These are phyloP conservation scores for Podospora pseudoanserina DNA, from an alignment of 495 filamentous ascomycete species.

Conservation along the genomic window DNA sequence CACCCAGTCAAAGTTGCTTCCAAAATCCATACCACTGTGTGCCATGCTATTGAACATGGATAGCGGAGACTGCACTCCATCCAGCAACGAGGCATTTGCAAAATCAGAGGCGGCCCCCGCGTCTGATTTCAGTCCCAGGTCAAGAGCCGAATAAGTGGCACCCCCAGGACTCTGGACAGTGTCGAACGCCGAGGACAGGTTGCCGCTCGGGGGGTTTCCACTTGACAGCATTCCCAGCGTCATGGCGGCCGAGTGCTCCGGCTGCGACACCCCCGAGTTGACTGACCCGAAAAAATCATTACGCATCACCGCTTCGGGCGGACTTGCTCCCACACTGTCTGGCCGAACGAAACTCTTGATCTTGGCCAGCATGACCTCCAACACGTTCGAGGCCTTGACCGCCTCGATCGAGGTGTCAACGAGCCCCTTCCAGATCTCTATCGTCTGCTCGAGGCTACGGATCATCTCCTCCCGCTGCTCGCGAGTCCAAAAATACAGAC, in stretches of 20 bases:
- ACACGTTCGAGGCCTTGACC: constrained; percentile 72
- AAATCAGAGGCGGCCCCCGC: constrained; percentile 42
- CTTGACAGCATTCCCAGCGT: constrained; percentile 74
- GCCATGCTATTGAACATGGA: constrained; percentile 48
- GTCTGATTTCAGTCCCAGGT: constrained; percentile 29
- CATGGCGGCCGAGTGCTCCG: constrained; percentile 72
- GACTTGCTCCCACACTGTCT: constrained; percentile 14
- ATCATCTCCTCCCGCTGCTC: constrained; percentile 77
- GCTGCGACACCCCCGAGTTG: constrained; percentile 39
- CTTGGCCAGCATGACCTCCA: constrained; percentile 76
- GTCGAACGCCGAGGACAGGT: constrained; percentile 32
- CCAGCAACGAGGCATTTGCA: constrained; percentile 53
- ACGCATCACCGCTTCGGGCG: constrained; percentile 26
- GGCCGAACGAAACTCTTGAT: constrained; percentile 47
- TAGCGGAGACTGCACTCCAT: constrained; percentile 53
- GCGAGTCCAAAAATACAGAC: constrained; percentile 63
- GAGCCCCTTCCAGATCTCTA: constrained; percentile 72
- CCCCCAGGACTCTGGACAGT: constrained; percentile 38
- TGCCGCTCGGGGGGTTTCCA: constrained; percentile 58
- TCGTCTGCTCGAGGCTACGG: constrained; percentile 62
- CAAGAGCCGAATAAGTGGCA: constrained; percentile 35
- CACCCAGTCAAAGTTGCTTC: constrained; percentile 74
- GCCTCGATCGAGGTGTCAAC: constrained; percentile 80
- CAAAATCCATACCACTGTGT: constrained; percentile 41
- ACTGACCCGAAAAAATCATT: constrained; percentile 30